Evolutionary conservation across 768 basidiomycete species (phyloP), one percentile per base, ranked within the genome.

Genomic region (Boletus sp.): DNA sequence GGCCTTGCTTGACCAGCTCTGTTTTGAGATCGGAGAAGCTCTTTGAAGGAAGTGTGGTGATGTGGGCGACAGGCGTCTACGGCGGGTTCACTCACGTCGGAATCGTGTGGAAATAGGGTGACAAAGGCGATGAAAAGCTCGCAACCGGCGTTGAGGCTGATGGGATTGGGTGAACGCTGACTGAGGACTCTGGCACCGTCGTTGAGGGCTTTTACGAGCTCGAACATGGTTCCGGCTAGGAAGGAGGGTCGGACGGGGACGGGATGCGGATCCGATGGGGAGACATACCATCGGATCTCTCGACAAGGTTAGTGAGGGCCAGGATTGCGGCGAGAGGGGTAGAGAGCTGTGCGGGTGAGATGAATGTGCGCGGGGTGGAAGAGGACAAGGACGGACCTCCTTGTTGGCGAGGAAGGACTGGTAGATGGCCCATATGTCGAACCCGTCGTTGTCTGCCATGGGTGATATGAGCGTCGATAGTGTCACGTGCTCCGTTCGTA

Each of bases 91-190:
- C 87, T 71, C 71, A 90, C 91, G 50, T 81, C 83, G 30, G 87
- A 86, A 62, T 89, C 89, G 65, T 93, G 89, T 23, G 88, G 88
- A 65, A 88, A 88, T 41, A 84, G 73, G 33, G 91, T 92, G 62
- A 93, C 88, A 63, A 93, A 96, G 11, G 89, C 86, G 63, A 90
- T 87, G 76, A 96, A 93, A 38, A 96, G 79, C 69, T 93, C 88
- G 70, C 88, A 90, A 53, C 93, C 93, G n/a, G 90, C 90, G 56
- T 87, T 86, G 56, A 93, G 75, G 58, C 90, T 85, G 72, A 94
- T 89, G 23, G 89, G 82, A 69, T 93, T 93, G 27, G 84, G 76
- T 1, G 83, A 79, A n/a, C 77, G 77, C 25, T 74, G 69, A 59
- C 81, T 84, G 49, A 96, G 74, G 6, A 75, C 73, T 35, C 83